Evolutionary conservation across 1,284 basidiomycete species (phyloP), one percentile per base, ranked within the genome.

Genomic region (Trametes versicolor): DNA sequence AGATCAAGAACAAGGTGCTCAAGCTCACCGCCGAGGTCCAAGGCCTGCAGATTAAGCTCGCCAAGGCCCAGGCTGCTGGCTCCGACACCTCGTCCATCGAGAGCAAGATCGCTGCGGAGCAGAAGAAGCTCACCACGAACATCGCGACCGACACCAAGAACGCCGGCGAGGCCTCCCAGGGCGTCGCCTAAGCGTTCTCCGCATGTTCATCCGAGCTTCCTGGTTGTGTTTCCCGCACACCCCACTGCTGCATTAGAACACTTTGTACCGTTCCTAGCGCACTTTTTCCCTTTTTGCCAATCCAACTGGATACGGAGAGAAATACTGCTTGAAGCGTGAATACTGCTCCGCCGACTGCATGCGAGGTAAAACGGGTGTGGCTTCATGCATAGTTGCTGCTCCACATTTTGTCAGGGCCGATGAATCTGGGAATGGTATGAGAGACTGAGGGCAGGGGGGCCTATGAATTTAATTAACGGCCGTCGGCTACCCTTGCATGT

Each of bases 1-100:
- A 84, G 75, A 83, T 80, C 70, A 79, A 82, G 80, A 85, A 85
- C 78, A 85, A 85, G 76, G 83, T 84, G 34, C 72, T 85, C 43
- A 85, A 85, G 75, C 73, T 85, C 61, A 82, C 81, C 25, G 83
- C 78, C 25, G 75, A 78, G 65, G 73, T 78, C 19, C 79, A 80
- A 70, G 80, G 70, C 36, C 70, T 80, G 8, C 75, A 80, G 62
- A 83, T 83, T 75, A 76, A 82, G 71, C 75, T 81, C 62, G 81
- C 80, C 6, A 73, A 80, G 68, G 79, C 78, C 10, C 63, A 79
- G 70, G 80, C 80, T 15, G 62, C 67, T 10, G 80, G 80, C 57
- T 68, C 72, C 41, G 74, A 77, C 60, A 80, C 79, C 8, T 71
- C 77, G 7, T 57, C 60, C 61, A 60, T 78, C 32, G 73, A 78